A percentile compares a stretch with the other conserved stretches of the same genome.
Conservation (phyloP, 306 rosid genomes). For the Cajanus cajan region DNA sequence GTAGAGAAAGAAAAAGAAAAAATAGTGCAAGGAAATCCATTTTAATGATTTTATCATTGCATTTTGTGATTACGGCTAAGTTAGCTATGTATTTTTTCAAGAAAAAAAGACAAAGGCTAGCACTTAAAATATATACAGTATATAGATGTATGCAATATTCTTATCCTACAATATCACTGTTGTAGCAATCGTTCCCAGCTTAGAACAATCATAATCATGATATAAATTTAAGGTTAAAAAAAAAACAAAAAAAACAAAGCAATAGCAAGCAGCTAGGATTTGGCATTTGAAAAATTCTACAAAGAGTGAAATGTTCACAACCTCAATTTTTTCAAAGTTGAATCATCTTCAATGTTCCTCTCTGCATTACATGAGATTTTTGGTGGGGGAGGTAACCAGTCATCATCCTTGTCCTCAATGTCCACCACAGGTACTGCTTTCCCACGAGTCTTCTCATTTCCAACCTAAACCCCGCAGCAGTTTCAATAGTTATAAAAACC, state of each 20-base stretch:
- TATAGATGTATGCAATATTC: background rate
- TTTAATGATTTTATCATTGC: background rate
- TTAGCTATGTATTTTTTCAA: background rate
- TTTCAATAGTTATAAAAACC: slow-evolving; percentile 14
- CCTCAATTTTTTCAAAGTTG: slow-evolving; percentile 77
- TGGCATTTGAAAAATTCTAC: background rate
- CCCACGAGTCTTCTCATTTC: slow-evolving; percentile 27
- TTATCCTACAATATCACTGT: background rate
- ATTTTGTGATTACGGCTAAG: background rate
- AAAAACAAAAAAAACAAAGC: background rate
- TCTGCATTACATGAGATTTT: slow-evolving; percentile 39
- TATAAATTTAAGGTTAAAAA: background rate
- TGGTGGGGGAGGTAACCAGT: slow-evolving; percentile 95
- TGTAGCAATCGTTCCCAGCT: background rate
- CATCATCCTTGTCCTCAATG: slow-evolving; percentile 65
- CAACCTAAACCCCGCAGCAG: slow-evolving; percentile 40
- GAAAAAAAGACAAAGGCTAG: background rate
- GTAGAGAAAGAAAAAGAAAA: background rate
- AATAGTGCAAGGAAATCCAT: background rate
- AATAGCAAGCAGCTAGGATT: background rate
- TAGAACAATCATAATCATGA: background rate
- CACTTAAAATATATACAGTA: background rate
- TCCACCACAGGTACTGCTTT: slow-evolving; percentile 36
- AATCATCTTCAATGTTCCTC: slow-evolving; percentile 44
- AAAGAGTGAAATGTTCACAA: slow-evolving; percentile 13